phyloP scores from a whole-genome alignment of 2,329 filamentous ascomycete genomes.

The Neonectria ditissima region DNA sequence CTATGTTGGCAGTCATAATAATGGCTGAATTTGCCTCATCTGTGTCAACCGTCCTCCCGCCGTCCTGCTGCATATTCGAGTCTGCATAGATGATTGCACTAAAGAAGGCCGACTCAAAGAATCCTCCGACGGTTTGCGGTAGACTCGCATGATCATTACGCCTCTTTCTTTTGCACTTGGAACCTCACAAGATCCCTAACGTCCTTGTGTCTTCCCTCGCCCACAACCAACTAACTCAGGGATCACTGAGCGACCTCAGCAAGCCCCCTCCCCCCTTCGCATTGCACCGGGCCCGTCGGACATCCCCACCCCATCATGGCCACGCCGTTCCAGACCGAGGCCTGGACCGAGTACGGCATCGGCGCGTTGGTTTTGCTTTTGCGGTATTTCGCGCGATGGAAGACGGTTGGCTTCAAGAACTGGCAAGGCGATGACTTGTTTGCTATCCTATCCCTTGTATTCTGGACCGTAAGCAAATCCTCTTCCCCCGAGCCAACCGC shows the following conservation, averaged over 20 bases:
- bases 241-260: slow-evolving; percentile 5
- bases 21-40: slow-evolving; percentile 10
- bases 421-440: slow-evolving; percentile 59
- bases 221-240: slow-evolving; percentile 8
- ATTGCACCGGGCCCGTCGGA: not conserved
- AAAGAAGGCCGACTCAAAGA: slow-evolving; percentile 17
- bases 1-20: slow-evolving; percentile 14
- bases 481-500: not conserved
- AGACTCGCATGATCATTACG: slow-evolving; percentile 15
- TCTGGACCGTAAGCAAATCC: slow-evolving; percentile 51
- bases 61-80: slow-evolving; percentile 4
- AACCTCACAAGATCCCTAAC: slow-evolving; percentile 5
- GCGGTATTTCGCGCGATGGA: slow-evolving; percentile 54
- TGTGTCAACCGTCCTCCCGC: slow-evolving; percentile 1
- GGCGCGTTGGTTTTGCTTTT: slow-evolving; percentile 52
- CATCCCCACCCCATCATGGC: slow-evolving; percentile 36
- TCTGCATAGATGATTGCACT: slow-evolving; percentile 8
- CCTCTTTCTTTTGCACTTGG: slow-evolving; percentile 3
- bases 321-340: slow-evolving; percentile 58
- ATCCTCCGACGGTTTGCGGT: slow-evolving; percentile 25
- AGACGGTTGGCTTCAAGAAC: slow-evolving; percentile 53
- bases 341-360: slow-evolving; percentile 58
- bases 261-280: not conserved
- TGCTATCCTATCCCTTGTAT: slow-evolving; percentile 49
- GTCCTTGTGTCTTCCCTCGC: slow-evolving; percentile 7